Evolutionary conservation across 73 alveolate genomes (phyloP).

Genomic region (Diophrys sp.): DNA sequence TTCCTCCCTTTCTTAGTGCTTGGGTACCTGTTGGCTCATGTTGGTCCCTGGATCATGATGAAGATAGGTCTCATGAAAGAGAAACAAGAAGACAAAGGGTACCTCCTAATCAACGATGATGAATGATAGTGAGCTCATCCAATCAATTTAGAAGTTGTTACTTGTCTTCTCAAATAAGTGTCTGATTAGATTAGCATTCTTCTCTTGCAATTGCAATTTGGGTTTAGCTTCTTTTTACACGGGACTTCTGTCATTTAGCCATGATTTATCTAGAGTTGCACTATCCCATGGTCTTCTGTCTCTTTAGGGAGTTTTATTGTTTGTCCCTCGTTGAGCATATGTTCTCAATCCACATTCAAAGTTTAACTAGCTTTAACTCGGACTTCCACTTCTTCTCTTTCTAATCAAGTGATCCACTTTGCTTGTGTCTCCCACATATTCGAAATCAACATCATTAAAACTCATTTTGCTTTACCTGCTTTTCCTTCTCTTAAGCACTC

Average conservation of each 20-base stretch:
- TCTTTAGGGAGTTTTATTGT: not conserved
- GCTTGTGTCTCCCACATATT: constrained; percentile 13
- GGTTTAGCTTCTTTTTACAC: not conserved
- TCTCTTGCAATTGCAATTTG: not conserved
- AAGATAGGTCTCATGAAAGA: not conserved
- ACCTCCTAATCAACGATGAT: too few relatives aligned
- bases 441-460: constrained; percentile 26
- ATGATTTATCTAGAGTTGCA: not conserved
- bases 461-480: constrained; percentile 16
- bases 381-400: not conserved
- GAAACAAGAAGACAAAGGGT: not conserved
- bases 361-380: constrained; percentile 1
- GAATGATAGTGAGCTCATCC: not conserved
- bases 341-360: constrained; percentile 14
- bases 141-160: constrained; percentile 1
- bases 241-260: not conserved
- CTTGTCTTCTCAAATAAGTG: constrained; percentile 3
- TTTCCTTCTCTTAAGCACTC: constrained; percentile 18
- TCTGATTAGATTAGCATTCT: not conserved
- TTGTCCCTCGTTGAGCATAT: constrained; percentile 1
- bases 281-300: not conserved
- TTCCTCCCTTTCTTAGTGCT: not conserved
- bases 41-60: not conserved
- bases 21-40: not conserved
- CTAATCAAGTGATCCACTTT: constrained; percentile 3